Evolutionary conservation across 2,329 filamentous ascomycete genomes (phyloP), one percentile per base, ranked within the genome.

Genomic region (Cladosporium sphaerospermum): DNA sequence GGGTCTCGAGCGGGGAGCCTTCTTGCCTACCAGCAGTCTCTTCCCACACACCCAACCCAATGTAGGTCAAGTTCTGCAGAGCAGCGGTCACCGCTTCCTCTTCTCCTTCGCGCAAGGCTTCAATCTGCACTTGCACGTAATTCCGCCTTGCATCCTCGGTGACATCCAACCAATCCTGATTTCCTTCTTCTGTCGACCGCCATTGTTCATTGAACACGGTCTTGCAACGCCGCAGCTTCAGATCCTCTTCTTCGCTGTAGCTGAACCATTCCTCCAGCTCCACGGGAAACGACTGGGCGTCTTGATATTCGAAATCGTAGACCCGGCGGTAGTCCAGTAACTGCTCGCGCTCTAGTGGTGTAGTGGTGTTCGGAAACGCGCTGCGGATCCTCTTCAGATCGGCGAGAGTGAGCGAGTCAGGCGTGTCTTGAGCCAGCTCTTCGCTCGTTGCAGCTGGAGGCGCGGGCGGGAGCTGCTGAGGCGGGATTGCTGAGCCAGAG

Each of bases 221-320:
- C 64, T 88, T 88, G 16, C 88, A 85, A 50, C 84, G 81, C 50
- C 87, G 80, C 45, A 96, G 76, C 63, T 91, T 85, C 44, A 85
- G 79, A 72, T 88, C 88, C 67, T 97, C 91, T 70, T 88, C 87
- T 57, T 89, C 84, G 62, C 87, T 86, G 71, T 97, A 96, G 50
- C 86, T 84, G 71, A 99, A 99, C 93, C 93, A 99, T 73, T 99
- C 93, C 67, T 97, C 89, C 45, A 99, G 78, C 74, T 99, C 93
- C 58, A 93, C 89, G 14, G 88, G 83, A 62, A 95, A 85, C 0
- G 69, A 72, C 14, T 75, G 73, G 7, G 75, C 71, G 63, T 78
- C 76, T 44, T 71, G 67, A 58, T 78, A 78, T 31, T 68, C 81
- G 67, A 96, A 99, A 56, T 93, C 90, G 75, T 99, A 99, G 45